These are phyloP conservation scores for Solanum appendiculatum DNA, from an alignment of 257 asterid species.

Conservation along the genomic window DNA sequence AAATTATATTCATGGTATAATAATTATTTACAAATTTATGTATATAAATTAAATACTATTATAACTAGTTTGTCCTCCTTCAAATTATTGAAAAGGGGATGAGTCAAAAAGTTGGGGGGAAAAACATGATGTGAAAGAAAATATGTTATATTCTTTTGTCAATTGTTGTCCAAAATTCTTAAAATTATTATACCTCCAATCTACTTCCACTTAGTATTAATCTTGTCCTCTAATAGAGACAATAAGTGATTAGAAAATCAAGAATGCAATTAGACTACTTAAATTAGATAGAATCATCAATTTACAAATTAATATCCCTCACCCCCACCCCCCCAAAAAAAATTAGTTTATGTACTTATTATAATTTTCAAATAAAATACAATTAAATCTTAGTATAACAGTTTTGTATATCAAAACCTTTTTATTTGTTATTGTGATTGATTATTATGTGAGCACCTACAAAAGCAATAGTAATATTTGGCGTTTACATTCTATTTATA, in stretches of 20 bases:
- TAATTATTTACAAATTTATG: not conserved
- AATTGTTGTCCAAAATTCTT: slow-evolving; percentile 5
- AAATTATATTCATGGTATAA: not conserved
- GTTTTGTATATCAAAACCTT: too few species aligned
- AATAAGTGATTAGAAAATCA: not conserved
- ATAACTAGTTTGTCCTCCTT: not conserved
- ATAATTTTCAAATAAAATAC: too few species aligned
- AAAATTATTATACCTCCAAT: not conserved
- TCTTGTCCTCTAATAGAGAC: not conserved
- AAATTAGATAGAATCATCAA: not conserved
- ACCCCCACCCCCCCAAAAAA: not conserved
- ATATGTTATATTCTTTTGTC: slow-evolving; percentile 8
- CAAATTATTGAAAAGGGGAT: not conserved
- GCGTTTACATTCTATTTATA: too few species aligned
- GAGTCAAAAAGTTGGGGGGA: not conserved
- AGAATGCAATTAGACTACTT: not conserved
- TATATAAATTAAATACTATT: not conserved
- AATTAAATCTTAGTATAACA: too few species aligned
- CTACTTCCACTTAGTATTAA: not conserved
- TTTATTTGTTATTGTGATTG: not conserved
- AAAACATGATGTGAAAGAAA: not conserved
- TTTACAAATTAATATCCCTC: not conserved
- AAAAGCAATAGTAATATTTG: too few species aligned
- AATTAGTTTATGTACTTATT: not conserved
- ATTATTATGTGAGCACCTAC: not conserved